Evolutionary conservation across 129 eudicot species (phyloP).

Genomic region (Flaveria sonorensis): DNA sequence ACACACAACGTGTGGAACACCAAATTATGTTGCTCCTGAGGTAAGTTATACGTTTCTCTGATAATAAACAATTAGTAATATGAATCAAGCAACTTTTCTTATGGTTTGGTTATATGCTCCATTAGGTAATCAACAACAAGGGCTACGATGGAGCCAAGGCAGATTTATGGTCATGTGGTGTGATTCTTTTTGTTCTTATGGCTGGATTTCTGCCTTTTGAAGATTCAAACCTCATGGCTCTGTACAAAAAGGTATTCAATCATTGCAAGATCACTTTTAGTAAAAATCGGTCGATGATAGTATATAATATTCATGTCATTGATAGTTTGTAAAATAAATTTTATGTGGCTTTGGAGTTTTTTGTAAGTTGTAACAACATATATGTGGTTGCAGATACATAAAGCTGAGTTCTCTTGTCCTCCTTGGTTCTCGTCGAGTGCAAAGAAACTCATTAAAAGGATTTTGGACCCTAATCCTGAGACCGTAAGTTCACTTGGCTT

Average conservation of each 20-base stretch:
- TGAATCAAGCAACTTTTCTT: conserved; percentile 17
- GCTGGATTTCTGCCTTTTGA: conserved; percentile 94
- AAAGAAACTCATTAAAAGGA: conserved; percentile 88
- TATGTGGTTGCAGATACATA: conserved; percentile 54
- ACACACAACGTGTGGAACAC: conserved; percentile 99
- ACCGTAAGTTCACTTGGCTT: conserved; percentile 54
- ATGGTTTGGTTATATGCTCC: conserved; percentile 24
- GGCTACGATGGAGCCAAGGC: conserved; percentile 99
- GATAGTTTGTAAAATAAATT: background rate
- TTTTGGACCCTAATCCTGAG: conserved; percentile 83
- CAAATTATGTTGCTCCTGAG: conserved; percentile 99
- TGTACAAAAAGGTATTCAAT: conserved; percentile 78
- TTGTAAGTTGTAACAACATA: conserved; percentile 9
- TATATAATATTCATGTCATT: background rate
- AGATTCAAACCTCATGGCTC: conserved; percentile 82
- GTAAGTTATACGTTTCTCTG: conserved; percentile 38
- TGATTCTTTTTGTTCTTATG: conserved; percentile 94
- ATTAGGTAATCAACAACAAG: conserved; percentile 85
- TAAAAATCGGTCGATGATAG: background rate
- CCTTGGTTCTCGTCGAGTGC: conserved; percentile 95
- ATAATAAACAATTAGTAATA: background rate
- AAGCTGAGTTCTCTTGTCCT: conserved; percentile 87
- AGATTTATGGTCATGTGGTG: conserved; percentile 99
- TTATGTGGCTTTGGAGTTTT: background rate
- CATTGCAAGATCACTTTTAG: background rate